Evolutionary conservation across 176 grass and related monocot species (phyloP), one percentile per base, ranked within the genome.

Genomic region (Lolium multiflorum): DNA sequence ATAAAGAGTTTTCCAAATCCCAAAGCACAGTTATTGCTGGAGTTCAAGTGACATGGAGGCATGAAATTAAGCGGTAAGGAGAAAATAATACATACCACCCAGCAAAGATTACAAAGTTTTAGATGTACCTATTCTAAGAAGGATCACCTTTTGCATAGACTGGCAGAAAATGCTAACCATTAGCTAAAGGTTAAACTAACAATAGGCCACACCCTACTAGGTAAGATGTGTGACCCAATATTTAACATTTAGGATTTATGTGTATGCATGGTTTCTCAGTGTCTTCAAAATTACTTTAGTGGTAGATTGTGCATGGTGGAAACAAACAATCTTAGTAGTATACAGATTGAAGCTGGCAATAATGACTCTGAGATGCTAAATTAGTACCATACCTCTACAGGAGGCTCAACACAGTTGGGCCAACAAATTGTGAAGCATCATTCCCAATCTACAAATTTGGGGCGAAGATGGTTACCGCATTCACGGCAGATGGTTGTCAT

Each of bases 341-440:
- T n/a, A n/a, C n/a, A n/a, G n/a, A n/a, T n/a, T n/a, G n/a, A n/a
- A n/a, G n/a, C n/a, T n/a, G n/a, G n/a, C n/a, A n/a, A n/a, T n/a
- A 39, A 39, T 39, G 4, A 39, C 38, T 39, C 38, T 39, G 38
- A 39, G 38, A 39, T 39, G 38, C 4, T 4, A 39, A 39, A 39
- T 39, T 2, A 39, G 38, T 39, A 39, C 3, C 38, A 39, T 39
- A 39, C 38, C 38, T 39, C 38, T 39, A 39, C 38, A 39, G 4
- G 38, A 39, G 38, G 38, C 38, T 39, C 38, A 39, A 39, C 4
- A 39, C 38, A 4, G 38, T 41, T 59, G 96, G 96, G 41, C 96
- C 96, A 78, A 98, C 93, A 92, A 98, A 98, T 78, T 98, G 96
- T 84, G 96, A 94, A 87, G 88, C 90, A 71, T 98, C 96, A 90